phyloP scores from a whole-genome alignment of 345 rosid species.

The Trapa incisa region DNA sequence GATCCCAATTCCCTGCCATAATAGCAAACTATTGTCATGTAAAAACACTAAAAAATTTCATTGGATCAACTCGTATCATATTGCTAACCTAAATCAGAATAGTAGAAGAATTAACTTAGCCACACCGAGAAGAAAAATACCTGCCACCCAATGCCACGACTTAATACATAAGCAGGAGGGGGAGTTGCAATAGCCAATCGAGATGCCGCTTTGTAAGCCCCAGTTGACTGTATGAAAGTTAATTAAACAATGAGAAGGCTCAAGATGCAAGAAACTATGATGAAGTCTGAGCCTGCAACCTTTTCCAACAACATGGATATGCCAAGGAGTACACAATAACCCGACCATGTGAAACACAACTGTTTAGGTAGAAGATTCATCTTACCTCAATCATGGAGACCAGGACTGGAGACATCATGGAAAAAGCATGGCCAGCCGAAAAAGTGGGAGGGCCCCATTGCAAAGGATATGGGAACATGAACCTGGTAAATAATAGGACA shows the following conservation, averaged over 20 bases:
- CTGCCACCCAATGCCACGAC: slow-evolving; percentile 99
- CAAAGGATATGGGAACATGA: slow-evolving; percentile 87
- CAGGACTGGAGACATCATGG: slow-evolving; percentile 89
- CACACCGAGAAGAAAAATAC: slow-evolving; percentile 21
- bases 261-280: not conserved
- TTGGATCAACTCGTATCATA: not conserved
- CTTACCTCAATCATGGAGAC: slow-evolving; percentile 92
- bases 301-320: not conserved
- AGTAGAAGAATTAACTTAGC: no score
- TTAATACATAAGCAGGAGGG: slow-evolving; percentile 91
- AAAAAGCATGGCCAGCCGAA: slow-evolving; percentile 85
- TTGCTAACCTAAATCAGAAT: not conserved
- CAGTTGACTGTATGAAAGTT: slow-evolving; percentile 52
- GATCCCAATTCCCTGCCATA: slow-evolving; percentile 74
- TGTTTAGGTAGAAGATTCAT: not conserved
- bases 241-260: not conserved
- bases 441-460: slow-evolving; percentile 99
- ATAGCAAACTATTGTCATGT: not conserved
- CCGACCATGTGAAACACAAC: not conserved
- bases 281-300: not conserved
- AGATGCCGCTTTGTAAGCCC: slow-evolving; percentile 92
- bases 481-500: slow-evolving; percentile 32
- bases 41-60: not conserved
- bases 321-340: not conserved
- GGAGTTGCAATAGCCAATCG: slow-evolving; percentile 96